Evolutionary conservation across 2,329 filamentous ascomycete genomes (phyloP).

Genomic region (Cryphonectria nitschkei): DNA sequence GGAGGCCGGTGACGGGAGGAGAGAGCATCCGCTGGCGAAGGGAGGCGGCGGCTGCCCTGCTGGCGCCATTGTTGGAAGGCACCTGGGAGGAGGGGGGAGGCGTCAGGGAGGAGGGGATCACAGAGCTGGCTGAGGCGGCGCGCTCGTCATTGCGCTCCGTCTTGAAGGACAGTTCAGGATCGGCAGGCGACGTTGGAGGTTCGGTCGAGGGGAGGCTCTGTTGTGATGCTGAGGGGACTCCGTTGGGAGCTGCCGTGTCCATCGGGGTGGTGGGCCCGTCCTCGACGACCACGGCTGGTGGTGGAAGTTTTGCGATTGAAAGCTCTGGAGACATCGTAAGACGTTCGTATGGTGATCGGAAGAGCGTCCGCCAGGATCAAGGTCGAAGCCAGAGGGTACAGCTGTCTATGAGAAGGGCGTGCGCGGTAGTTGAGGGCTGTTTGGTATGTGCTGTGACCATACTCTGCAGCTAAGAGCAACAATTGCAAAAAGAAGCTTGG

Average conservation of each 20-base stretch:
- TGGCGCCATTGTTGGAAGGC: constrained; percentile 37
- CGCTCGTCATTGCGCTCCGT: constrained; percentile 55
- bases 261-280: constrained; percentile 23
- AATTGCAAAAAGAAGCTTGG: not conserved
- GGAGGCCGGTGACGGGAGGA: constrained; percentile 54
- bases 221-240: constrained; percentile 45
- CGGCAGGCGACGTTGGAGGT: constrained; percentile 54
- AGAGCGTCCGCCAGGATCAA: not conserved
- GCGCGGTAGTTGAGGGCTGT: not conserved
- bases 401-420: not conserved
- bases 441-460: constrained; percentile 14
- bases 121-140: constrained; percentile 37
- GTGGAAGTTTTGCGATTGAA: constrained; percentile 18
- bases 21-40: constrained; percentile 57
- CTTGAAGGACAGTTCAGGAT: constrained; percentile 53
- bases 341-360: not conserved
- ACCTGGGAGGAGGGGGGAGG: constrained; percentile 61
- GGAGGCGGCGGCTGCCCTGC: constrained; percentile 42
- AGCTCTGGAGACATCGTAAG: constrained; percentile 22
- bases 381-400: not conserved
- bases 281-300: constrained; percentile 11
- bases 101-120: constrained; percentile 62
- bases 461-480: constrained; percentile 15
- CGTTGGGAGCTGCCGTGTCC: constrained; percentile 11
- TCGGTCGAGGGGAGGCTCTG: constrained; percentile 63